phyloP scores from a whole-genome alignment of 257 asterid genomes.

The Plantago ovata region DNA sequence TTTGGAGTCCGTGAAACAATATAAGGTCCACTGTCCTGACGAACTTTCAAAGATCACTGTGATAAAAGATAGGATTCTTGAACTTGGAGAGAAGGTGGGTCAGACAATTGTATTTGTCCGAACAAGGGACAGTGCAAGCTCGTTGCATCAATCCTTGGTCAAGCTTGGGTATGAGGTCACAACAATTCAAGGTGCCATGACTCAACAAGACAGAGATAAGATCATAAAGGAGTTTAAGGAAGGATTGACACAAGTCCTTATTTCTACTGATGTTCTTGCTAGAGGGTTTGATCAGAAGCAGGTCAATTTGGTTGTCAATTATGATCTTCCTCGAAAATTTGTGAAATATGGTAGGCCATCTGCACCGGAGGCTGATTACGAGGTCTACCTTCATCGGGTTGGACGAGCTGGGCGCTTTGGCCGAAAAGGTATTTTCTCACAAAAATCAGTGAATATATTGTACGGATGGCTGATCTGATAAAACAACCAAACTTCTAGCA shows the following conservation, averaged over 20 bases:
- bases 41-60: slow-evolving; percentile 76
- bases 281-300: slow-evolving; percentile 93
- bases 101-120: slow-evolving; percentile 82
- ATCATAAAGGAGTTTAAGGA: slow-evolving; percentile 82
- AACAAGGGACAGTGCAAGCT: slow-evolving; percentile 44
- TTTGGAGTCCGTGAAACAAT: slow-evolving; percentile 46
- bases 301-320: slow-evolving; percentile 95
- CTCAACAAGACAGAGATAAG: slow-evolving; percentile 62
- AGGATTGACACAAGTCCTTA: slow-evolving; percentile 86
- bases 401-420: slow-evolving; percentile 99
- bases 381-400: slow-evolving; percentile 88
- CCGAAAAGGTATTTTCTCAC: slow-evolving; percentile 65
- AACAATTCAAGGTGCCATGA: slow-evolving; percentile 82
- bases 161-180: slow-evolving; percentile 79
- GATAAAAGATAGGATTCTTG: slow-evolving; percentile 79
- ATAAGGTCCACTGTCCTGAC: slow-evolving; percentile 84
- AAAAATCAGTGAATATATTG: too few relatives aligned
- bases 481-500: too few relatives aligned
- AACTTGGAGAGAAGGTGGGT: slow-evolving; percentile 80
- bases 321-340: slow-evolving; percentile 61
- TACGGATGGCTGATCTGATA: too few relatives aligned
- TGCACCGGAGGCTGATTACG: slow-evolving; percentile 73
- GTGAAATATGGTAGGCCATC: slow-evolving; percentile 23
- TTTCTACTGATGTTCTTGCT: slow-evolving; percentile 89
- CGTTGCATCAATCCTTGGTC: slow-evolving; percentile 55